Conservation (phyloP, 2,329 filamentous ascomycete genomes). For the Lasiodiplodia hormozganensis region DNA sequence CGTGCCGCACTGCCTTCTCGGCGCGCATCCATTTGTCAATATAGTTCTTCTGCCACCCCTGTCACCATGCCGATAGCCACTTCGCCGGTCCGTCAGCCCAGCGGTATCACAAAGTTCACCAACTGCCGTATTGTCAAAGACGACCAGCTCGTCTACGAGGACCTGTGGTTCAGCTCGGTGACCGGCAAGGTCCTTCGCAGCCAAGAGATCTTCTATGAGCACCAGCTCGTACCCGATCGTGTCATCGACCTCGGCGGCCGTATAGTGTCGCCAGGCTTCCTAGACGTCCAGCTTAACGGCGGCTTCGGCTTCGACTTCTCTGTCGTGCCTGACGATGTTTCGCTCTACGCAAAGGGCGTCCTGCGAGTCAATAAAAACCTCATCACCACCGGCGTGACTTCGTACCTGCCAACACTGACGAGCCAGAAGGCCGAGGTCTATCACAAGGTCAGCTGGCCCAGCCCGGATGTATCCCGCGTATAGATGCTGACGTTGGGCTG, state of each 20-base stretch:
- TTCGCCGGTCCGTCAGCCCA: constrained; percentile 31
- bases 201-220: constrained; percentile 70
- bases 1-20: constrained; percentile 4
- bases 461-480: not conserved
- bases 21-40: not conserved
- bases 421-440: constrained; percentile 84
- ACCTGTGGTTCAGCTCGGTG: constrained; percentile 86
- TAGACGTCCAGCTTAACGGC: constrained; percentile 91
- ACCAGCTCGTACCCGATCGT: constrained; percentile 72
- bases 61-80: constrained; percentile 46
- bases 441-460: constrained; percentile 62
- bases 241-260: constrained; percentile 82
- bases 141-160: constrained; percentile 71
- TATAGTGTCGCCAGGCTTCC: constrained; percentile 84
- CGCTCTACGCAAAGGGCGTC: constrained; percentile 75
- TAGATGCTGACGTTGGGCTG: constrained; percentile 25
- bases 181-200: constrained; percentile 83
- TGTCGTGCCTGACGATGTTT: constrained; percentile 70
- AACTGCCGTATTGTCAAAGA: constrained; percentile 81
- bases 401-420: constrained; percentile 84
- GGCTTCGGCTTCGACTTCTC: constrained; percentile 95
- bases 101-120: constrained; percentile 80
- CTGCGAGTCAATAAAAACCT: constrained; percentile 73
- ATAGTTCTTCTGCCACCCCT: not conserved
- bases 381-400: constrained; percentile 82